A percentile compares a stretch with the other conserved stretches of the same genome.
These are phyloP conservation scores for Rhizoclosmatium globosum DNA, from an alignment of 192 early-diverging fungal species.

Conservation along the genomic window DNA sequence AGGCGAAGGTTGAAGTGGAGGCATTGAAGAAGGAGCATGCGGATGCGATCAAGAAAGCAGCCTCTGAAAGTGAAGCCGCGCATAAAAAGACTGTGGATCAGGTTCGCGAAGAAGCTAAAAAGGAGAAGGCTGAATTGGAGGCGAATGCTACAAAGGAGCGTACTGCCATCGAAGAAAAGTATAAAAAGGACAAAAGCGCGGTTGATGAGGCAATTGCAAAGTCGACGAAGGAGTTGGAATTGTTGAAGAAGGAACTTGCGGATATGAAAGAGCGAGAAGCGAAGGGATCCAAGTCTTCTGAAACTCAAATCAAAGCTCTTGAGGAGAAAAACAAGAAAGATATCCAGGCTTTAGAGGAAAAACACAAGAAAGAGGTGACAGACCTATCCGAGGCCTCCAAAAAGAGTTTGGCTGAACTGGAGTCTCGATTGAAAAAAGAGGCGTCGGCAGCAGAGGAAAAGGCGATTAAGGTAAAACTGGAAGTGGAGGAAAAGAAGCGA, in stretches of 20 bases:
- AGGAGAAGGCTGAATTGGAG: conserved; percentile 13
- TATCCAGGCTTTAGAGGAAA: conserved; percentile 53
- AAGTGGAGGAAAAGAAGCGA: conserved; percentile 37
- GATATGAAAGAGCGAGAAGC: conserved; percentile 10
- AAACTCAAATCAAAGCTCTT: conserved; percentile 60
- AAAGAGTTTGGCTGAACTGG: conserved; percentile 9
- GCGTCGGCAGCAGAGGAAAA: conserved; percentile 6
- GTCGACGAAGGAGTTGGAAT: conserved; percentile 20
- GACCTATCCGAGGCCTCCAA: conserved; percentile 25
- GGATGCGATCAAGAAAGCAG: conserved; percentile 13
- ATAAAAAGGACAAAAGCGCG: conserved; percentile 26
- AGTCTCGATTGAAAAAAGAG: conserved; percentile 21
- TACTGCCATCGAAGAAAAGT: conserved; percentile 1
- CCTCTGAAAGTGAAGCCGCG: conserved; percentile 9
- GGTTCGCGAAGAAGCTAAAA: conserved; percentile 1
- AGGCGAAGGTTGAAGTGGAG: neutral
- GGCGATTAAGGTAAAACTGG: conserved; percentile 17
- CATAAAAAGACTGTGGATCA: neutral
- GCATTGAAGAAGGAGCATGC: conserved; percentile 13
- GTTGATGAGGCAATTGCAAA: conserved; percentile 22
- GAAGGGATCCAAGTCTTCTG: conserved; percentile 56
- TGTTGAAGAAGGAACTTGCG: conserved; percentile 29
- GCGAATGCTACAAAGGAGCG: neutral
- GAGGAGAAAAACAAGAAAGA: conserved; percentile 56
- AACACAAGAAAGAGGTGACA: conserved; percentile 56